These are phyloP conservation scores for Craspedostauros australis DNA, from an alignment of 108 stramenopile species.

Conservation along the genomic window DNA sequence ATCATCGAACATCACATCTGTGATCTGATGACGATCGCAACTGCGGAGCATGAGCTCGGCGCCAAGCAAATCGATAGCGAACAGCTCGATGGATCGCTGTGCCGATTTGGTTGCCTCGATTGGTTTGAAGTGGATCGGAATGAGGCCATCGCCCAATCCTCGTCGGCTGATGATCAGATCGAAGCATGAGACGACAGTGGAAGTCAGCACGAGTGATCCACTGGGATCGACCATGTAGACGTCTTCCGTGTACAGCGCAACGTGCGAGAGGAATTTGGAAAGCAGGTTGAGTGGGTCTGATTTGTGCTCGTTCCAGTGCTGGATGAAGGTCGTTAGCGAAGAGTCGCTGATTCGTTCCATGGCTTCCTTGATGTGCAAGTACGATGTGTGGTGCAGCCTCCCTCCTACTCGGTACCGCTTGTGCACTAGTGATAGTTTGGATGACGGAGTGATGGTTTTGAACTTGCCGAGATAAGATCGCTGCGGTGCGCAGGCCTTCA, in stretches of 20 bases:
- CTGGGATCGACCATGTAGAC: conserved; percentile 45
- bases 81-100: conserved; percentile 15
- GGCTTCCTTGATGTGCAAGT: conserved; percentile 14
- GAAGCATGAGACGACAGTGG: conserved; percentile 7
- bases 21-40: conserved; percentile 41
- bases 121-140: conserved; percentile 11
- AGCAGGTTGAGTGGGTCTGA: conserved; percentile 60
- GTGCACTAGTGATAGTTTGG: too few species aligned
- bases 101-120: conserved; percentile 3
- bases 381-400: too few species aligned
- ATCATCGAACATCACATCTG: conserved; percentile 32
- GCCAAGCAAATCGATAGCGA: conserved; percentile 65
- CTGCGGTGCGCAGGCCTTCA: too few species aligned
- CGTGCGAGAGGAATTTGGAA: conserved; percentile 43
- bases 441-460: too few species aligned
- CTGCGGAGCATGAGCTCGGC: conserved; percentile 62
- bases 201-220: conserved; percentile 35
- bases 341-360: conserved; percentile 22
- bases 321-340: conserved; percentile 39
- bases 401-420: too few species aligned
- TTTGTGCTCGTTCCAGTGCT: conserved; percentile 37
- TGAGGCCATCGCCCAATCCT: conserved; percentile 7
- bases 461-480: too few species aligned
- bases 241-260: conserved; percentile 43
- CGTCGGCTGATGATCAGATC: conserved; percentile 11